These are phyloP conservation scores for Remersonia thermophila DNA, from an alignment of 2,329 filamentous ascomycete genomes.

Conservation along the genomic window DNA sequence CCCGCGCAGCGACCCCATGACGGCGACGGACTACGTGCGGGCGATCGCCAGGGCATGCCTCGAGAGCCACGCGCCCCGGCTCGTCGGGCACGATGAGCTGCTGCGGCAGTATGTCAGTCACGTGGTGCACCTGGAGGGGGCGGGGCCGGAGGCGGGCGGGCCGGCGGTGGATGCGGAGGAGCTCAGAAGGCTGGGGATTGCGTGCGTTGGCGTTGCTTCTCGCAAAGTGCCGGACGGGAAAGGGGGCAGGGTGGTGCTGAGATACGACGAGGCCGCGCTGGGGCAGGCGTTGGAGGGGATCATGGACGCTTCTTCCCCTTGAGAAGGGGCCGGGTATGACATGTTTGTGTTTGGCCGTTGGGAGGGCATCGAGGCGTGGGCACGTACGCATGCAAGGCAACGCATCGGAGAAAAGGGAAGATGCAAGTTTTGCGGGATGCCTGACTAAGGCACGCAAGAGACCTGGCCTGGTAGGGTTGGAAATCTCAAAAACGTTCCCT, in stretches of 20 bases:
- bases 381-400: no score
- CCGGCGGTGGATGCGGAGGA: conserved; percentile 57
- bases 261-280: conserved; percentile 67
- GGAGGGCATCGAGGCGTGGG: no score
- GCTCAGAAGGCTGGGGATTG: conserved; percentile 57
- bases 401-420: no score
- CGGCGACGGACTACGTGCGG: conserved; percentile 67
- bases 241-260: conserved; percentile 36
- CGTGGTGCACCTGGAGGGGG: conserved; percentile 63
- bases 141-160: not conserved
- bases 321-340: not conserved
- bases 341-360: no score
- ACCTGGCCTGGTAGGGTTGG: no score
- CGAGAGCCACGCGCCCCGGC: conserved; percentile 43
- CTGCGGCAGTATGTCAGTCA: conserved; percentile 63
- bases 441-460: no score
- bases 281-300: conserved; percentile 66
- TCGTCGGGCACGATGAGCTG: conserved; percentile 34
- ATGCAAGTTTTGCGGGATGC: no score
- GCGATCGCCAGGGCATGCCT: conserved; percentile 66
- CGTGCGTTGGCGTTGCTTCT: conserved; percentile 66
- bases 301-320: conserved; percentile 34
- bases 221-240: conserved; percentile 38
- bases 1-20: conserved; percentile 50
- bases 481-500: no score